Base-by-base conservation (phyloP, 495 filamentous ascomycete genomes). In the Penicillium pulvis region DNA sequence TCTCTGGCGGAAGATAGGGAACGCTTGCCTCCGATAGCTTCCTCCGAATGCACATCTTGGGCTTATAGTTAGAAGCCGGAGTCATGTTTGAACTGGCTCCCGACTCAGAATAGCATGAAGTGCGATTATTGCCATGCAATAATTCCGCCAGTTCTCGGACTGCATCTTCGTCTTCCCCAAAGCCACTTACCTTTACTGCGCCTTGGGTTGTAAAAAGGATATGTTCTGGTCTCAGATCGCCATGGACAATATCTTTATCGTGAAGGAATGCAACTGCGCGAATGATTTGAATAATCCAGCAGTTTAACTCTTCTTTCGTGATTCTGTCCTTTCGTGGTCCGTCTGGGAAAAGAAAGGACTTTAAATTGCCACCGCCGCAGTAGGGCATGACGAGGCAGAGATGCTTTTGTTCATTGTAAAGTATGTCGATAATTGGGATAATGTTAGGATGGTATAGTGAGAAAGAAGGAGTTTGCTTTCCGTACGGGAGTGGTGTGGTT, bases 251-350 rank as follows among this genome's bases (percentile, higher is more conserved):
- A 2, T 65, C 61, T 2, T 70, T 58, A 5, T 67, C 64, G 56
- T 87, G 84, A 8, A 86, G 63, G 58, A 84, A 84, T 23, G 78
- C 70, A 7, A 87, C 62, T 26, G 79, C 85, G 42, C 80, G 77
- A 2, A 86, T 67, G 12, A 87, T 68, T 58, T 87, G 85, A 58
- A 74, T 74, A 3, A 77, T 57, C 33, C 84, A 47, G 30, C 63
- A 63, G 24, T 68, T 54, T 1, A 58, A 48, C 42, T 61, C 57
- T 23, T 33, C 57, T 3, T 19, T 24, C 19, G 50, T 9, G 2
- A 65, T 28, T 5, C 36, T 19, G 14, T 30, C 20, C 9, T 24
- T 51, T 45, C 4, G 41, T 33, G 39, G 39, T 3, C 16, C 39
- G n/a, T n/a, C 14, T 41, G 3, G 39, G 14, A 17, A 41, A 17